phyloP scores from a whole-genome alignment of 169 alveolate genomes.

The Eimeria falciformis region DNA sequence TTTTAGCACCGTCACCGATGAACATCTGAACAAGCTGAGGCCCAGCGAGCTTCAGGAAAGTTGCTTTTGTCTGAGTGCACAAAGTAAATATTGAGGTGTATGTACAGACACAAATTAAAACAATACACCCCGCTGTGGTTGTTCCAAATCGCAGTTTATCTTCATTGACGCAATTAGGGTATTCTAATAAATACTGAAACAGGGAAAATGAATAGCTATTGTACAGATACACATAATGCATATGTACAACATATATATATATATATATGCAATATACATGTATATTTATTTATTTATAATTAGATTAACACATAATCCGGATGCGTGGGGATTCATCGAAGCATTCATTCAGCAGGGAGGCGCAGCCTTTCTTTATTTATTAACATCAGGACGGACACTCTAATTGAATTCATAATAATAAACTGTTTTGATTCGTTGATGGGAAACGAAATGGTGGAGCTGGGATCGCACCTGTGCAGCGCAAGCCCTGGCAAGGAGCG shows the following conservation, averaged over 20 bases:
- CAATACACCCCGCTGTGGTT: not conserved
- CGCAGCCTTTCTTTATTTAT: no score
- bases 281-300: not conserved
- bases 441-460: no score
- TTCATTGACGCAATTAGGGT: not conserved
- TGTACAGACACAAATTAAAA: not conserved
- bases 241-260: no score
- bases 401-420: no score
- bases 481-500: conserved; percentile 95
- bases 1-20: conserved; percentile 99
- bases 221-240: no score
- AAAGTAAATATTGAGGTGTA: not conserved
- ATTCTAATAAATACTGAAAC: not conserved
- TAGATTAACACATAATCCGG: no score
- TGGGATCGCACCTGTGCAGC: conserved; percentile 90
- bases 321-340: no score
- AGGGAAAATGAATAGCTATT: not conserved
- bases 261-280: no score
- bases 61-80: conserved; percentile 93
- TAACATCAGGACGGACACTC: no score
- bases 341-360: no score
- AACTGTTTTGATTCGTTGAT: no score
- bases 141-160: no score
- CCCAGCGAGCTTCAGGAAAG: conserved; percentile 98
- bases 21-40: conserved; percentile 99